Evolutionary conservation across 192 early-diverging fungal genomes (phyloP).

Genomic region (Podila epicladia): DNA sequence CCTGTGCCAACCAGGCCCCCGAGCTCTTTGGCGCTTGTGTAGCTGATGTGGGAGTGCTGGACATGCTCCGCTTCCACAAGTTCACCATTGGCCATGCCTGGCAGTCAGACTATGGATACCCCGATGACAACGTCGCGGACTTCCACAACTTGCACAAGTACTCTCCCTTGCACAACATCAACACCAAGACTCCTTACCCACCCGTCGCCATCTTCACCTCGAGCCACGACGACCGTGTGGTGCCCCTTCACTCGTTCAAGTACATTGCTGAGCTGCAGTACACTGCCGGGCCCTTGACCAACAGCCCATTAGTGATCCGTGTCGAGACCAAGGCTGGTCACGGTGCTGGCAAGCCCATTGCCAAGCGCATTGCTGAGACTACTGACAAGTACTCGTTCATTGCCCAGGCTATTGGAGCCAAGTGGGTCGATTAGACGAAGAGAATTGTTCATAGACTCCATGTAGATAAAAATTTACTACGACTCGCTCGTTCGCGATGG

Average conservation of each 20-base stretch:
- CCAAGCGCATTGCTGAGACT: conserved; percentile 71
- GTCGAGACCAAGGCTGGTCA: conserved; percentile 78
- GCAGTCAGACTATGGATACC: conserved; percentile 72
- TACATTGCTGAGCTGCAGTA: conserved; percentile 70
- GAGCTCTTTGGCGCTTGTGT: conserved; percentile 75
- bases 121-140: conserved; percentile 70
- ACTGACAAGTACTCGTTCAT: conserved; percentile 74
- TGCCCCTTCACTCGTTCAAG: conserved; percentile 77
- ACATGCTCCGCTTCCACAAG: conserved; percentile 81
- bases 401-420: conserved; percentile 53
- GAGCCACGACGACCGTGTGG: conserved; percentile 77
- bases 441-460: not conserved
- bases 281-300: conserved; percentile 54
- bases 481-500: not conserved
- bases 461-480: not conserved
- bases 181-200: conserved; percentile 60
- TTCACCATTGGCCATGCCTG: conserved; percentile 82
- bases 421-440: conserved; percentile 56
- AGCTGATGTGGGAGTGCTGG: conserved; percentile 76
- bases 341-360: conserved; percentile 72
- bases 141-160: conserved; percentile 67
- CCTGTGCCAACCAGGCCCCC: conserved; percentile 78
- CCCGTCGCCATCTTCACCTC: conserved; percentile 69
- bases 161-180: conserved; percentile 79
- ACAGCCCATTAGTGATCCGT: conserved; percentile 66